Base-by-base conservation (phyloP, 805 yeast species). In the Grigorovia humatica region DNA sequence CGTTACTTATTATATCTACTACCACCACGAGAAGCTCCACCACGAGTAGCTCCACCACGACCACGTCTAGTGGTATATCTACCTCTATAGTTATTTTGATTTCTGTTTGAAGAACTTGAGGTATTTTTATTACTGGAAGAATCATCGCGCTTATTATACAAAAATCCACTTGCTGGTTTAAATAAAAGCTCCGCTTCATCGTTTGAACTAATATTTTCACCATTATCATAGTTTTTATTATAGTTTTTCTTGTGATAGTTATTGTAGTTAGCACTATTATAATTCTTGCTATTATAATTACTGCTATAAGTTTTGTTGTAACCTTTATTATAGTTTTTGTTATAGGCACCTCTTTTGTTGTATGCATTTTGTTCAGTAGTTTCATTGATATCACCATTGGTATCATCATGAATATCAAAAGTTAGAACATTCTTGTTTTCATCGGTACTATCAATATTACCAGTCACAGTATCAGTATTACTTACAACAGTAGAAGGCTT, bases 91-190 rank as follows among this genome's bases (percentile, higher is more conserved):
- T 55, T 56, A 43, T 57, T 56, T 32, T 49, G 46, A 27, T 54
- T 50, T 45, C 42, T 48, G 42, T 52, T 20, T 40, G 48, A 4
- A 6, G 27, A 51, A 35, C 54, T 55, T 9, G 38, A 32, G 2
- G 43, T 49, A 47, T 52, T 52, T 2, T 57, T 55, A 35, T 52
- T 54, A 19, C 52, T 38, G 12, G 15, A 13, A 38, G 17, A 12
- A 38, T 38, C 42, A 38, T 38, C 42, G 17, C 11, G 50, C 9
- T 53, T 51, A 23, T 49, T 53, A 43, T 57, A 51, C 45, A 65
- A 54, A 52, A 65, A 65, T 44, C 68, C 65, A 53, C 67, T 63
- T 20, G 69, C 69, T 43, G 69, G 69, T 49, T 60, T 61, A 49
- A 65, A 65, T 35, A 64, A 51, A 15, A 67, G 63, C 51, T 59